Percentiles rank a stretch among this genome's conserved stretches.
Evolutionary conservation across 257 asterid species (phyloP).

Genomic region (Jasminum sambac): DNA sequence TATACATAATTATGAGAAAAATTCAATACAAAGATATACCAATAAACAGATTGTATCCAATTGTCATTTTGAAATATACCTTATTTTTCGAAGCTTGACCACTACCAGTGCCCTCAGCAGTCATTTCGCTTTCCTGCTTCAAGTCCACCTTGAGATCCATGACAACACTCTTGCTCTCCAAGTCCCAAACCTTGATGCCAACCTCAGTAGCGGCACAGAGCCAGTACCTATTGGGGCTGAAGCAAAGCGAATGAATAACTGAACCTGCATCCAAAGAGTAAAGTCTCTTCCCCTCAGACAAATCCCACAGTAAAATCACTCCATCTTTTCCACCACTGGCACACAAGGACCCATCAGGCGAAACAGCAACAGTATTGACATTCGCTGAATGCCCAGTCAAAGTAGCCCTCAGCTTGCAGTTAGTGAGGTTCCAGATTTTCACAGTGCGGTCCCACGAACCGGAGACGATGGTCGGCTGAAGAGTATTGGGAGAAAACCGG

Average conservation of each 20-base stretch:
- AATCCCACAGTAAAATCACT: slow-evolving; percentile 47
- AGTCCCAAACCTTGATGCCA: slow-evolving; percentile 51
- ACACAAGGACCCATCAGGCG: slow-evolving; percentile 32
- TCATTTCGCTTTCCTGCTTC: slow-evolving; percentile 47
- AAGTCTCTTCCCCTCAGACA: slow-evolving; percentile 22
- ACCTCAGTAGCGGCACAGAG: slow-evolving; percentile 36
- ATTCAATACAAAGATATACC: neutral
- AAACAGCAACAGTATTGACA: slow-evolving; percentile 30
- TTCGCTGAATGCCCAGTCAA: slow-evolving; percentile 29
- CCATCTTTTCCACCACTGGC: slow-evolving; percentile 32
- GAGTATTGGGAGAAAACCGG: slow-evolving; percentile 43
- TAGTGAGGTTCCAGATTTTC: slow-evolving; percentile 47
- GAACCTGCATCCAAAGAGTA: slow-evolving; percentile 23
- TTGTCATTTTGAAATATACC: slow-evolving; percentile 18
- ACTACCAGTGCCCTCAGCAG: slow-evolving; percentile 28
- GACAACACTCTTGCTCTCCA: slow-evolving; percentile 55
- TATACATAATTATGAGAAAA: neutral
- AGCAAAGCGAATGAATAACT: slow-evolving; percentile 21
- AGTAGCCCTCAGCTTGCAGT: slow-evolving; percentile 37
- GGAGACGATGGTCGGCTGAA: slow-evolving; percentile 48
- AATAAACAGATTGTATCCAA: neutral
- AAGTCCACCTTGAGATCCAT: slow-evolving; percentile 42
- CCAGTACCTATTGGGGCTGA: slow-evolving; percentile 29
- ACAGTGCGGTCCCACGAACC: slow-evolving; percentile 55
- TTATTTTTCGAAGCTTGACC: slow-evolving; percentile 33